Base-by-base conservation (phyloP, 208 protist species). In the Leishmania tarentolae region DNA sequence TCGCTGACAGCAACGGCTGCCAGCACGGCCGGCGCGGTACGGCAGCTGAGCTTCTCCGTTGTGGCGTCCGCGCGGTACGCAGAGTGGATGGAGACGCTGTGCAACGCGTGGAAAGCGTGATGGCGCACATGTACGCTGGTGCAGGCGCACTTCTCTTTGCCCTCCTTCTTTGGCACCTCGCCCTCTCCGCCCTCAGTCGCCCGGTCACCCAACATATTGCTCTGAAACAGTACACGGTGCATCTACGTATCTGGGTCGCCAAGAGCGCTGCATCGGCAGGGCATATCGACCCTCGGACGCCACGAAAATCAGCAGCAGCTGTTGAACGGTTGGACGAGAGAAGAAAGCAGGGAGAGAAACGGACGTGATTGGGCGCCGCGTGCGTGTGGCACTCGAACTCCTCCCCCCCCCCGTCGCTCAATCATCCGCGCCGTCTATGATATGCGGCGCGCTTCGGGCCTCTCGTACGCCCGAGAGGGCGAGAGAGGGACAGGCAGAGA, bases 21-120 rank as follows among this genome's bases (percentile, higher is more conserved):
- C 5, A 53, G 3, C 44, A 35, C 53, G n/a, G 57, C 28, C 17
- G 69, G 57, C 15, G 68, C 63, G n/a, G 21, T 44, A 44, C 63
- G 15, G 7, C 72, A 69, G 61, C 52, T 82, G 52, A 53, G 66
- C 24, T 24, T 85, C 15, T 79, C 72, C n/a, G n/a, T 82, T 5
- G 53, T 59, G 28, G 28, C 77, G 15, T 79, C 76, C 13, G 3
- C 71, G 11, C 82, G 82, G 61, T 85, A 85, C 59, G 59, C n/a
- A 52, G 52, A 56, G 77, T 81, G 71, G 77, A 71, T 79, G 59
- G 57, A 74, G 4, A 44, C 52, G 50, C 61, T 85, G 50, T 74
- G 69, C 57, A 7, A 57, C 5, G 57, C 77, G 42, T 85, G 82
- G 82, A 8, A 28, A 13, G 57, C 59, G 72, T 61, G 35, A 76